These are phyloP conservation scores for Penicillium vulpinum DNA, from an alignment of 2,329 filamentous ascomycete species.

Conservation along the genomic window DNA sequence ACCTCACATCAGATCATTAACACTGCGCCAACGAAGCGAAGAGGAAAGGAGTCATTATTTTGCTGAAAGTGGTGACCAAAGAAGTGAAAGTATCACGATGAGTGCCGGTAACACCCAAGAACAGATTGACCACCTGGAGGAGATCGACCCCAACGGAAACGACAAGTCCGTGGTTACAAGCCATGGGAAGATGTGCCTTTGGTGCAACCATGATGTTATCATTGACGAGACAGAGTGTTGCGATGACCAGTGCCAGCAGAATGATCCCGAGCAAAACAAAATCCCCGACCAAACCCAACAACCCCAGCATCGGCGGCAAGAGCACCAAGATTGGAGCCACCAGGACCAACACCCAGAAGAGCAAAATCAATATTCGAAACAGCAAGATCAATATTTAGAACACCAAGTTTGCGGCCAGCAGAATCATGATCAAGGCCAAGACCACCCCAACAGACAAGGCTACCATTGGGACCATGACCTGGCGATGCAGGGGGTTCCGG, in stretches of 20 bases:
- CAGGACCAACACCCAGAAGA: not conserved
- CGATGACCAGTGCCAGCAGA: not conserved
- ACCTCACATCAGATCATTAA: not conserved
- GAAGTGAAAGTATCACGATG: not conserved
- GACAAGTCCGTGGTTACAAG: constrained; percentile 13
- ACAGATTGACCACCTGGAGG: not conserved
- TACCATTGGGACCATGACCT: not conserved
- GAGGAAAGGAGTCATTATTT: not conserved
- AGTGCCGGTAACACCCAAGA: not conserved
- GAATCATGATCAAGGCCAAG: not conserved
- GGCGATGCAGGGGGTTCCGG: not conserved
- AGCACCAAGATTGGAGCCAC: not conserved
- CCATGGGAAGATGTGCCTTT: constrained; percentile 25
- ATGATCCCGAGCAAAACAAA: not conserved
- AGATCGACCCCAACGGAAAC: not conserved
- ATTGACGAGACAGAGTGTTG: not conserved
- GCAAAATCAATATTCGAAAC: not conserved
- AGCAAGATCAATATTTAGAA: not conserved
- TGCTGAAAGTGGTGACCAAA: not conserved
- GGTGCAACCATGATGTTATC: constrained; percentile 15
- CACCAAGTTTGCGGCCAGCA: not conserved
- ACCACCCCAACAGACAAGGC: not conserved
- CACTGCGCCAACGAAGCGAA: not conserved
- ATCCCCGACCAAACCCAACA: not conserved
- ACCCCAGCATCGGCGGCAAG: not conserved